Evolutionary conservation across 768 basidiomycete genomes (phyloP), one percentile per base, ranked within the genome.

Genomic region (Auricularia cornea): DNA sequence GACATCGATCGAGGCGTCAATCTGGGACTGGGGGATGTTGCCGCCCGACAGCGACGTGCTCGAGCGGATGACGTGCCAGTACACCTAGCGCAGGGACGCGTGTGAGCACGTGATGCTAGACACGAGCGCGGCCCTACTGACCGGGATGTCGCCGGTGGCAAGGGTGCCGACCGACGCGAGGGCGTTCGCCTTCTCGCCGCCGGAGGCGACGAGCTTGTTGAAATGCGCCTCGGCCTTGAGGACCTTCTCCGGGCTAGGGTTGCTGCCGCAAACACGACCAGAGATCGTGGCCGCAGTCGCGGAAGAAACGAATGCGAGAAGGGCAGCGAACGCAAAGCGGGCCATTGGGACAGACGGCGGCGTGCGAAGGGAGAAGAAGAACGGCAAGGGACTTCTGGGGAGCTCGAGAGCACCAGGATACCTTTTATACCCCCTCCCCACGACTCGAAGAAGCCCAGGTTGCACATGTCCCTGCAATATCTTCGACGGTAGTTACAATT

Each of bases 1-100:
- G n/a, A 74, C 76, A 16, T 62, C 64, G 66, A 84, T 82, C 71
- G 81, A 74, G 41, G 74, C 73, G 16, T 60, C 32, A 59, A 84
- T 57, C 28, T 31, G 26, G 12, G 54, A 29, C 54, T 28, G 28
- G 26, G 54, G 30, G 16, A 57, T 16, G 54, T 57, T 29, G 30
- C 54, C 54, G 54, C 54, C 54, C 12, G 54, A 57, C 18, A 31
- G 26, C 4, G 54, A 57, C 12, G 26, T 57, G 28, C 28, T 29
- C 28, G 54, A 57, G 28, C 30, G 30, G 54, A 57, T 57, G 16
- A 57, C 28, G 54, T 57, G 54, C 18, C 16, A 57, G 54, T 57
- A 57, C 51, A 52, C 51, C 51, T 52, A 8, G 18, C 38, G 38
- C 38, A 18, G 8, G 51, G 23, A 10, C 10, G 20, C 23, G 10